Conservation (phyloP, 805 yeast species). For the Kuraishia capsulata region DNA sequence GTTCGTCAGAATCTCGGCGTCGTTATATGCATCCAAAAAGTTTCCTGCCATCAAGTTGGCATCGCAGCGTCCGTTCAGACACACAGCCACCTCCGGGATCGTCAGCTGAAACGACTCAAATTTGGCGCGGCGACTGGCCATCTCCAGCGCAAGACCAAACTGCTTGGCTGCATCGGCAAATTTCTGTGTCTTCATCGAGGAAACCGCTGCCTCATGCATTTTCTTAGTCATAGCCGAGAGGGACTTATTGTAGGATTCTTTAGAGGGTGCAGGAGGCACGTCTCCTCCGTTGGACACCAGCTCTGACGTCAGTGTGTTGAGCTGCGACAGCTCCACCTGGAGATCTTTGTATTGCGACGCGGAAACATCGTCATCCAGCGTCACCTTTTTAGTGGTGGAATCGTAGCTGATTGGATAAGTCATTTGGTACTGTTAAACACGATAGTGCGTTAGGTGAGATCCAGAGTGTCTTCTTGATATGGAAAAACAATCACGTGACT, state of each 20-base stretch:
- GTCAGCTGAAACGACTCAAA: slow-evolving; percentile 70
- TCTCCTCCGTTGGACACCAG: slow-evolving; percentile 33
- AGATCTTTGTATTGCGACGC: slow-evolving; percentile 13
- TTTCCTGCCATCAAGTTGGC: slow-evolving; percentile 48
- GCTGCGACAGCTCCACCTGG: slow-evolving; percentile 20
- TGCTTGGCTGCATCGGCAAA: slow-evolving; percentile 55
- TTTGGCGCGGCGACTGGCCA: slow-evolving; percentile 58
- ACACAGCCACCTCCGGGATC: slow-evolving; percentile 55
- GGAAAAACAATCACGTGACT: too few species aligned
- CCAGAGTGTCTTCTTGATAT: too few species aligned
- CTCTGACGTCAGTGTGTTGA: slow-evolving; percentile 28
- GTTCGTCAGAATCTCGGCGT: slow-evolving; percentile 56
- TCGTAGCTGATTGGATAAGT: slow-evolving; percentile 20
- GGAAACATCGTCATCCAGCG: slow-evolving; percentile 12
- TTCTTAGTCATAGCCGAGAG: slow-evolving; percentile 52
- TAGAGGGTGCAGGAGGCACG: slow-evolving; percentile 46
- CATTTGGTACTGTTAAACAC: too few species aligned
- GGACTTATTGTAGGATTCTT: slow-evolving; percentile 46
- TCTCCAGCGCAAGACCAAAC: slow-evolving; percentile 56
- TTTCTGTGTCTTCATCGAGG: slow-evolving; percentile 44
- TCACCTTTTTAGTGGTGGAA: slow-evolving; percentile 17
- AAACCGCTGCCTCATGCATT: slow-evolving; percentile 56
- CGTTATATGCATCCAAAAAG: slow-evolving; percentile 54
- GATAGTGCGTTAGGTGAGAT: too few species aligned
- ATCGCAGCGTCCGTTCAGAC: slow-evolving; percentile 65